Evolutionary conservation across 768 basidiomycete species (phyloP), one percentile per base, ranked within the genome.

Genomic region (Baorangia bicolor): DNA sequence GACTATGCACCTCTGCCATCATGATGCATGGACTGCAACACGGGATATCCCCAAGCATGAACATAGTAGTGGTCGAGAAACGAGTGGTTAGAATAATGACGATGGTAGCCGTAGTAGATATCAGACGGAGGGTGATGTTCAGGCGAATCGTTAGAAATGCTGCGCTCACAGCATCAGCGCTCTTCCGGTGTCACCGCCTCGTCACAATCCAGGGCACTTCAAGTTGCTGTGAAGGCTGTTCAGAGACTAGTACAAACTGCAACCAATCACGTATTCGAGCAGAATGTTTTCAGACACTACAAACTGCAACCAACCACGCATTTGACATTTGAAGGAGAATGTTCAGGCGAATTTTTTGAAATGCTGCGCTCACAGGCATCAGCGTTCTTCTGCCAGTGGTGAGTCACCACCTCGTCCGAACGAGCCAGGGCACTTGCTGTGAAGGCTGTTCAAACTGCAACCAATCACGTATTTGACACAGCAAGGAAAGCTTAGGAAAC

Each of bases 171-270:
- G 49, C 34, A 34, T 1, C 8, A 12, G 14, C 35, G 34, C 46
- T 25, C n/a, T 28, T 51, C 46, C 49, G 34, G 18, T 52, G 10
- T 28, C 20, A 16, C 25, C 14, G 25, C 16, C 23, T 10, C 2
- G 13, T 28, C 35, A 33, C 20, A 1, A 23, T 12, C 45, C 45
- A 49, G 25, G 25, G 21, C 39, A 38, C 21, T 44, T n/a, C n/a
- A n/a, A n/a, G n/a, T n/a, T 55, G 54, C 54, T 55, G 54, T 43
- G 21, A 20, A 38, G 34, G 42, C 49, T 21, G 53, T 39, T n/a
- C 20, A 21, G 20, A 20, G 7, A 27, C 20, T 3, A 44, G n/a
- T 14, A 6, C n/a, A n/a, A n/a, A n/a, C n/a, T n/a, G n/a, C n/a
- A n/a, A n/a, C n/a, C n/a, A n/a, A n/a, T n/a, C n/a, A 33, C 5